phyloP scores from a whole-genome alignment of 73 alveolate species.

The Uronychia binucleata region DNA sequence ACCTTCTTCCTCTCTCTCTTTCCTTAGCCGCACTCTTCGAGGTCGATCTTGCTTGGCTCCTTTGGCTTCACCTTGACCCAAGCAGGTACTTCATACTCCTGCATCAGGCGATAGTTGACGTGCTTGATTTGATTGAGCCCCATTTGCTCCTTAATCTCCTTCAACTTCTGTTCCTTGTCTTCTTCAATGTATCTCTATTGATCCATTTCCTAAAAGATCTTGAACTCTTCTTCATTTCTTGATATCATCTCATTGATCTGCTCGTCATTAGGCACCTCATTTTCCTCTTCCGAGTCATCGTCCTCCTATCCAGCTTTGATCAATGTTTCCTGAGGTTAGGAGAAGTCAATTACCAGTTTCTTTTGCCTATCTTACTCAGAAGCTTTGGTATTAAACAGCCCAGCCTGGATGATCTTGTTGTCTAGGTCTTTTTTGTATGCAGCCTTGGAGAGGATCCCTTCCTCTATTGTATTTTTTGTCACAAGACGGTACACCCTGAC shows the following conservation, averaged over 20 bases:
- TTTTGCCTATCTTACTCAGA: constrained; percentile 95
- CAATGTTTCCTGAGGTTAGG: too few relatives aligned
- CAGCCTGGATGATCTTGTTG: constrained; percentile 96
- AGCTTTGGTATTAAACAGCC: constrained; percentile 93
- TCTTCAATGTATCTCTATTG: constrained; percentile 80
- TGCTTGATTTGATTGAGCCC: constrained; percentile 57
- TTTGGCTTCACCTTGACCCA: constrained; percentile 91
- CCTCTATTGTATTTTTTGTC: constrained; percentile 94
- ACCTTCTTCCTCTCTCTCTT: constrained; percentile 93
- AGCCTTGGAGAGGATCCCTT: constrained; percentile 95
- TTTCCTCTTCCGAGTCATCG: constrained; percentile 78
- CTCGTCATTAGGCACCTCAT: constrained; percentile 92
- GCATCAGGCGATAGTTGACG: constrained; percentile 86
- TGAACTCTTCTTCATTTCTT: constrained; percentile 86
- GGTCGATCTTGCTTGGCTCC: constrained; percentile 69
- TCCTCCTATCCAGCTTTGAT: constrained; percentile 87
- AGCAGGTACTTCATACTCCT: constrained; percentile 96
- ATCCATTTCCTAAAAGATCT: constrained; percentile 80
- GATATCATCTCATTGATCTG: constrained; percentile 94
- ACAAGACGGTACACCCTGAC: constrained; percentile 96
- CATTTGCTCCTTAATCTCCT: constrained; percentile 66
- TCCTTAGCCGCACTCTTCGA: constrained; percentile 91
- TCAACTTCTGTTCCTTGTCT: constrained; percentile 80
- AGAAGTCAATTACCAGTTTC: too few relatives aligned
- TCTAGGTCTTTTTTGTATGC: constrained; percentile 95